Base-by-base conservation (phyloP, 225 moss, liverwort and hornwort genomes). In the Rhytidiadelphus loreus region DNA sequence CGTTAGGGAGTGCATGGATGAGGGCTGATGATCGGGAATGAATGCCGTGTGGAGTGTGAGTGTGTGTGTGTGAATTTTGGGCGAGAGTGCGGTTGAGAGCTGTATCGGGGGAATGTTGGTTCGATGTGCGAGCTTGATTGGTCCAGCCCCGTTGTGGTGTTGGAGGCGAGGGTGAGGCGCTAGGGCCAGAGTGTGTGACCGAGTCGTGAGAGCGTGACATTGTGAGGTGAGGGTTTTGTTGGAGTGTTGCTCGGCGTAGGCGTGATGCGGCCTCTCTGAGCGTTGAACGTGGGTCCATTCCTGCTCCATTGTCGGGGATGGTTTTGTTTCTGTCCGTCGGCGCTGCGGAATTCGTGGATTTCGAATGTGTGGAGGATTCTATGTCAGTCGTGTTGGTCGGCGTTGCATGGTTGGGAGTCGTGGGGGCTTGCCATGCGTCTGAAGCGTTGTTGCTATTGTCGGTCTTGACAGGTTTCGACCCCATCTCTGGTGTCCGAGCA, bases 401-500 rank as follows among this genome's bases (percentile, higher is more conserved):
- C 70, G 5, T 71, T 26, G 46, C 44, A 16, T 46, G 9, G 41
- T 64, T 9, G 6, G 32, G 83, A 41, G 22, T 39, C n/a, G 26
- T 41, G 39, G 14, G 72, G 48, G n/a, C 44, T 32, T 16, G 16
- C 23, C 39, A 21, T 53, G 53, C 11, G 18, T 41, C 53, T 88
- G 63, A 83, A 50, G 16, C 58, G 37, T 87, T 60, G 77, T 30
- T 69, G 60, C 8, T 50, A 7, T 72, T 86, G 71, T 20, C 32
- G 63, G 32, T 5, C 58, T 66, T 58, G 55, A 16, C 92, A 96
- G 96, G 93, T 94, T 37, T 85, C 95, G 53, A 83, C 90, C 50
- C 84, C 92, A 35, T 86, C 90, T 14, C 77, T 64, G n/a, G 92
- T 96, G 86, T 96, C 96, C 29, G 96, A 98, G 88, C 94, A 96